These are phyloP conservation scores for Excoecaria cochinchinensis DNA, from an alignment of 345 rosid genomes.

Conservation along the genomic window DNA sequence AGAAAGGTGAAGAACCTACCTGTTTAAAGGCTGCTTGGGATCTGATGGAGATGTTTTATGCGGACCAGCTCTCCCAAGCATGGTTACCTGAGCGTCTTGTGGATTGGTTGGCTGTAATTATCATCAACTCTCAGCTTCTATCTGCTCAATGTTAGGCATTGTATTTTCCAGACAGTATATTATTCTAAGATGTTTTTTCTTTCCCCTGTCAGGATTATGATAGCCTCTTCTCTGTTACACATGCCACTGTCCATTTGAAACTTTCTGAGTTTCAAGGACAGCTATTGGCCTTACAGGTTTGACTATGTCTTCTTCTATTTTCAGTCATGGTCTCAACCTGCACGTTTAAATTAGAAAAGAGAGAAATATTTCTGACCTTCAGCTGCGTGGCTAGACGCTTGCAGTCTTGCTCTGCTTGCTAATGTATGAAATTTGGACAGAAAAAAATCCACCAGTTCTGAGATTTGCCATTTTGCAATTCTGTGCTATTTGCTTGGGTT, in stretches of 20 bases:
- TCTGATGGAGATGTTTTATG: slow-evolving; percentile 86
- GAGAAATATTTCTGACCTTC: no score
- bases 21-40: slow-evolving; percentile 95
- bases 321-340: not conserved
- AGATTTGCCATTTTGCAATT: not conserved
- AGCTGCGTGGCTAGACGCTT: no score
- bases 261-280: slow-evolving; percentile 71
- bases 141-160: slow-evolving; percentile 3
- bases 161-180: not conserved
- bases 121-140: slow-evolving; percentile 25
- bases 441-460: not conserved
- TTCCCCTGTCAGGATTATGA: slow-evolving; percentile 66
- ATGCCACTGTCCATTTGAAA: slow-evolving; percentile 62
- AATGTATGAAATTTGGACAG: not conserved
- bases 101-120: slow-evolving; percentile 93
- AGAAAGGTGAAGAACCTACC: slow-evolving; percentile 59
- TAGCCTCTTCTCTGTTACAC: slow-evolving; percentile 57
- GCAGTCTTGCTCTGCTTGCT: not conserved
- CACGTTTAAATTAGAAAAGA: not conserved
- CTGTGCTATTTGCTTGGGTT: not conserved
- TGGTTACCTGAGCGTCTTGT: slow-evolving; percentile 84
- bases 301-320: slow-evolving; percentile 13
- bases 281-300: slow-evolving; percentile 73
- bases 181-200: not conserved
- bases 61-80: slow-evolving; percentile 61